Percentiles rank a stretch among this genome's conserved stretches.
Conservation (phyloP, 2,329 filamentous ascomycete genomes). For the Chalaropsis ovoidea region DNA sequence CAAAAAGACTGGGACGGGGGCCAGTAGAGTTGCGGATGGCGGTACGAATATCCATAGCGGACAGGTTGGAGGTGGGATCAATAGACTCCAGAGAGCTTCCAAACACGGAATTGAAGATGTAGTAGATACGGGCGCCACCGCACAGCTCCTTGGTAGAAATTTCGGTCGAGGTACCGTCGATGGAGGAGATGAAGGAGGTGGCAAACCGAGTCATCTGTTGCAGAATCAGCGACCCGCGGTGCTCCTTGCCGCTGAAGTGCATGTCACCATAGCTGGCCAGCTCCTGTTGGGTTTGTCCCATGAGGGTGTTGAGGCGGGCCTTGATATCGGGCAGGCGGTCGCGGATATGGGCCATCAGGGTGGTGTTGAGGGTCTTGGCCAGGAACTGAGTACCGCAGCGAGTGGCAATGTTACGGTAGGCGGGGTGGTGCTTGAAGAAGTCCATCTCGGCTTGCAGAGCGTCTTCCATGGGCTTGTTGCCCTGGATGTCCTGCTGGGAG, state of each 20-base stretch:
- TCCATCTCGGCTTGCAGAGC: slow-evolving; percentile 82
- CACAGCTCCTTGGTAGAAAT: slow-evolving; percentile 98
- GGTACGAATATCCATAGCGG: slow-evolving; percentile 87
- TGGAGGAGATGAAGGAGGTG: slow-evolving; percentile 94
- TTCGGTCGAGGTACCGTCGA: slow-evolving; percentile 95
- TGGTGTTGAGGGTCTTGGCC: slow-evolving; percentile 88
- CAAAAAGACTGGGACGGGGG: slow-evolving; percentile 87
- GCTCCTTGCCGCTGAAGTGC: slow-evolving; percentile 94
- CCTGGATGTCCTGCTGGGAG: slow-evolving; percentile 95
- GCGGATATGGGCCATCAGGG: slow-evolving; percentile 90
- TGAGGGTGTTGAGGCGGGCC: slow-evolving; percentile 89
- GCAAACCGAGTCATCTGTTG: slow-evolving; percentile 98
- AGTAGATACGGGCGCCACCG: slow-evolving; percentile 90
- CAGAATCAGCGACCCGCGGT: slow-evolving; percentile 85
- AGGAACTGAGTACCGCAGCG: slow-evolving; percentile 90
- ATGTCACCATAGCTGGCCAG: slow-evolving; percentile 96
- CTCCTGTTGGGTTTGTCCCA: slow-evolving; percentile 99
- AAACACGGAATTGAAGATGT: slow-evolving; percentile 98
- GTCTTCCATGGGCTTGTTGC: slow-evolving; percentile 87
- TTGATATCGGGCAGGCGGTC: slow-evolving; percentile 97
- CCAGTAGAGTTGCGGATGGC: slow-evolving; percentile 97
- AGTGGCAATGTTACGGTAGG: slow-evolving; percentile 89
- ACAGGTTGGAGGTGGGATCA: slow-evolving; percentile 90
- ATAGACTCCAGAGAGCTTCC: slow-evolving; percentile 93
- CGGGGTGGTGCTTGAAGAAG: slow-evolving; percentile 94